Conservation (phyloP, 352 stramenopile genomes). For the Globisporangium paroecandrum region DNA sequence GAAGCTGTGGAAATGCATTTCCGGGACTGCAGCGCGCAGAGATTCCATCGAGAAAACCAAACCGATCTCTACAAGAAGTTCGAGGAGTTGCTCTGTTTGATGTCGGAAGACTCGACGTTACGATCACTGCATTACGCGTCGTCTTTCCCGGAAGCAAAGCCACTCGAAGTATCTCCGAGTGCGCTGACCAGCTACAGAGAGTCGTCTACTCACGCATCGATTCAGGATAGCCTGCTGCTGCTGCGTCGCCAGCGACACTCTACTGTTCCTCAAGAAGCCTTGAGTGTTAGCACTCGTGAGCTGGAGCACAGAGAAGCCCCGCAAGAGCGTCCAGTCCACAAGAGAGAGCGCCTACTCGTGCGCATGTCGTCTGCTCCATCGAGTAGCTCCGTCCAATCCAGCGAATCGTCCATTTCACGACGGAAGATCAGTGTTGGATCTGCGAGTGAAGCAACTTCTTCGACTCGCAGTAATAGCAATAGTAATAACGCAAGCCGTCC, state of each 20-base stretch:
- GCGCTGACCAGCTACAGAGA: constrained; percentile 12
- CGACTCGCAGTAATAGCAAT: constrained; percentile 6
- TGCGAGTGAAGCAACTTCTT: not conserved
- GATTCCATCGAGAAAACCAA: constrained; percentile 51
- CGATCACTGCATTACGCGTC: constrained; percentile 72
- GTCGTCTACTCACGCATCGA: constrained; percentile 15
- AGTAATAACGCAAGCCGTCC: not conserved
- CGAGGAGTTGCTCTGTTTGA: constrained; percentile 51
- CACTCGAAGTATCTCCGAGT: constrained; percentile 23
- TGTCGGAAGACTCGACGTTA: constrained; percentile 64
- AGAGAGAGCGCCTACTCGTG: not conserved
- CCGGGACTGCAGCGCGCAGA: constrained; percentile 37
- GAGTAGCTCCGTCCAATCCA: not conserved
- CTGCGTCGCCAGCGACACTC: constrained; percentile 26
- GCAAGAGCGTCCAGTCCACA: not conserved
- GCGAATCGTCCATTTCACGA: constrained; percentile 8
- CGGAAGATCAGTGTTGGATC: constrained; percentile 12
- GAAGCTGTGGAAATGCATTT: constrained; percentile 46
- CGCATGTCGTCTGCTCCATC: constrained; percentile 2
- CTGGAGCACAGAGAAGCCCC: not conserved
- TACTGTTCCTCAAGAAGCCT: not conserved
- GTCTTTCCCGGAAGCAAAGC: constrained; percentile 52
- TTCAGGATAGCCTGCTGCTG: constrained; percentile 46
- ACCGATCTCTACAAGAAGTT: constrained; percentile 63
- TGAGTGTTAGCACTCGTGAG: not conserved